phyloP scores from a whole-genome alignment of 768 basidiomycete species.

The Pholiota molesta region DNA sequence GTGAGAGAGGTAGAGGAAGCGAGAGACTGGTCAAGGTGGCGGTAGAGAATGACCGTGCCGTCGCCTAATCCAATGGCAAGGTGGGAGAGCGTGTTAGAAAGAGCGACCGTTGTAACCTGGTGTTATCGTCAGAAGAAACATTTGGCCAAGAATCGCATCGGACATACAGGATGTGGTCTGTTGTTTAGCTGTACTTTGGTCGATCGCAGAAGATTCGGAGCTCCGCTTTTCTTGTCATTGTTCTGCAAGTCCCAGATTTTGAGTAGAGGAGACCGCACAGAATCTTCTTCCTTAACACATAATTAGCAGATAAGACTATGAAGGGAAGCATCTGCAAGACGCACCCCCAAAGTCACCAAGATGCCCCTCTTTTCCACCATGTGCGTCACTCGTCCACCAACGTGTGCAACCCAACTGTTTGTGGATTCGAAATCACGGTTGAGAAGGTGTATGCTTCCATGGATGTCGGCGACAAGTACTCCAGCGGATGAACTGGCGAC shows the following conservation, averaged over 20 bases:
- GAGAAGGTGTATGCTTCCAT: slow-evolving; percentile 80
- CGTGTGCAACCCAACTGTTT: slow-evolving; percentile 80
- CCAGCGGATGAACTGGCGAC: slow-evolving; percentile 65
- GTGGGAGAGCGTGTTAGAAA: slow-evolving; percentile 78
- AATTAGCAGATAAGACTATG: slow-evolving; percentile 10
- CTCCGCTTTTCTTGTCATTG: slow-evolving; percentile 63
- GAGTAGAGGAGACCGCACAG: slow-evolving; percentile 64
- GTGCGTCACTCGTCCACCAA: slow-evolving; percentile 80
- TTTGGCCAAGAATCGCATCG: background rate
- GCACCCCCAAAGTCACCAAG: slow-evolving; percentile 86
- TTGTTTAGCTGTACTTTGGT: slow-evolving; percentile 76
- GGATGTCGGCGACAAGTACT: slow-evolving; percentile 80
- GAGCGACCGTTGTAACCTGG: slow-evolving; percentile 78
- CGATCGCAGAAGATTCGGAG: slow-evolving; percentile 70
- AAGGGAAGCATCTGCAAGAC: slow-evolving; percentile 30
- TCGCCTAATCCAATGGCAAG: slow-evolving; percentile 94
- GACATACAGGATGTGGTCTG: slow-evolving; percentile 74
- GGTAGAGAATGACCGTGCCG: slow-evolving; percentile 89
- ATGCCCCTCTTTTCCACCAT: slow-evolving; percentile 82
- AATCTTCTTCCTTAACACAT: slow-evolving; percentile 71
- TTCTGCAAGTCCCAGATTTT: slow-evolving; percentile 90
- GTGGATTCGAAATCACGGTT: slow-evolving; percentile 72
- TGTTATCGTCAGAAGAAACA: slow-evolving; percentile 1
- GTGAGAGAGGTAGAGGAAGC: slow-evolving; percentile 70
- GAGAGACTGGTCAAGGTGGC: slow-evolving; percentile 90